phyloP scores from a whole-genome alignment of 768 basidiomycete species.

The Termitomyces sp. region DNA sequence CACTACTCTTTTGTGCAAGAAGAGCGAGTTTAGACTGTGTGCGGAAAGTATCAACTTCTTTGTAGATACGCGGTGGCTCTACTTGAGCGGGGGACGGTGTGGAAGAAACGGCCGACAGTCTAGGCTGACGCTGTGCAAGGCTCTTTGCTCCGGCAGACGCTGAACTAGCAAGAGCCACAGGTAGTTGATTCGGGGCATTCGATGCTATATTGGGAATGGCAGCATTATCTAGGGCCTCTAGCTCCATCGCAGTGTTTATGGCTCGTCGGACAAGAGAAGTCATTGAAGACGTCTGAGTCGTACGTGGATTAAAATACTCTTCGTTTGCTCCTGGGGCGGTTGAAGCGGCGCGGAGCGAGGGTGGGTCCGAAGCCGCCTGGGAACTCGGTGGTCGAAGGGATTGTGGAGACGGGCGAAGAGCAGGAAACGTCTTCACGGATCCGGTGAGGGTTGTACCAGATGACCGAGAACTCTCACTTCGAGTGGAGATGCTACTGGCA shows the following conservation, averaged over 20 bases:
- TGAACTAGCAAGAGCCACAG: constrained; percentile 11
- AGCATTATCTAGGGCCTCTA: constrained; percentile 49
- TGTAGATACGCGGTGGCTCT: constrained; percentile 17
- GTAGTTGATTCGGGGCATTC: constrained; percentile 13
- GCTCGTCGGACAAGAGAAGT: constrained; percentile 63
- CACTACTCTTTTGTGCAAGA: constrained; percentile 56
- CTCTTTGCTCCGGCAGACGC: constrained; percentile 5
- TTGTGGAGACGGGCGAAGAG: constrained; percentile 60
- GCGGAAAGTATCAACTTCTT: constrained; percentile 26
- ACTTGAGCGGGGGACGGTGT: not conserved
- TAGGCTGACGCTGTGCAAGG: not conserved
- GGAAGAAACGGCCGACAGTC: constrained; percentile 11
- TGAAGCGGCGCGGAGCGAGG: constrained; percentile 20
- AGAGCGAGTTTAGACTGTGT: constrained; percentile 70
- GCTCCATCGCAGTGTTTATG: constrained; percentile 60
- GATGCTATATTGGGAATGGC: constrained; percentile 15
- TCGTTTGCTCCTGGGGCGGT: constrained; percentile 17
- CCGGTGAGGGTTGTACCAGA: constrained; percentile 50
- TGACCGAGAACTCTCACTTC: constrained; percentile 51
- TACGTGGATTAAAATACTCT: constrained; percentile 10
- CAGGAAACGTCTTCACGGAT: constrained; percentile 71
- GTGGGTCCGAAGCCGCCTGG: constrained; percentile 22
- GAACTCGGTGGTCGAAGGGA: constrained; percentile 42
- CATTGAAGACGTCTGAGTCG: constrained; percentile 40
- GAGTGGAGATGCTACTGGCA: constrained; percentile 41